These are phyloP conservation scores for Colletotrichum endophyticum DNA, from an alignment of 2,329 filamentous ascomycete genomes.

Conservation along the genomic window DNA sequence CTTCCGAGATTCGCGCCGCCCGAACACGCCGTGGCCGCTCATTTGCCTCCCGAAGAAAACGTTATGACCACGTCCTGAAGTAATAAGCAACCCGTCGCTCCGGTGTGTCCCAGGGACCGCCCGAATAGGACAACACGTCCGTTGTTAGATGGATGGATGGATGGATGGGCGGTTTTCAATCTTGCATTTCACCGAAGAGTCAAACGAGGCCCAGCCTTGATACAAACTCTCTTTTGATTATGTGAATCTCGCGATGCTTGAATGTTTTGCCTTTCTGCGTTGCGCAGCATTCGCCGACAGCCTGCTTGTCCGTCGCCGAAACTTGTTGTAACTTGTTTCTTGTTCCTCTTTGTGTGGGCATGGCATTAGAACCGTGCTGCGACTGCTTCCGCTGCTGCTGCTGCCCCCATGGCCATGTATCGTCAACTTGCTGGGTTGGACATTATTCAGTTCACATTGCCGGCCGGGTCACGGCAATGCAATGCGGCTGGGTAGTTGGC, in stretches of 20 bases:
- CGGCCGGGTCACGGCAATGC: background rate
- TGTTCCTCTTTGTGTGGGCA: background rate
- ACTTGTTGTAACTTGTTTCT: background rate
- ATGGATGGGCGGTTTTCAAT: background rate
- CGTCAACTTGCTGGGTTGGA: background rate
- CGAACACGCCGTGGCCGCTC: background rate
- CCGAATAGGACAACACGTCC: constrained; percentile 11
- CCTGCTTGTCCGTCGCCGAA: background rate
- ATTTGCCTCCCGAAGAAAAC: background rate
- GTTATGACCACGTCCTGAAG: background rate
- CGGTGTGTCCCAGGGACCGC: background rate
- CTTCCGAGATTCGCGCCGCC: background rate
- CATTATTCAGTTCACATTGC: background rate
- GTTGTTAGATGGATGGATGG: constrained; percentile 1
- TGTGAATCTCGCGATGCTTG: background rate
- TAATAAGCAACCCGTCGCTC: background rate
- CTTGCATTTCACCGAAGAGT: background rate
- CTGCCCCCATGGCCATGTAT: background rate
- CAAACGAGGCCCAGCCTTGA: constrained; percentile 5
- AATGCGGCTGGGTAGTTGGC: background rate
- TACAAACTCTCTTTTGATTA: constrained; percentile 15
- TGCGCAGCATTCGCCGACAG: background rate
- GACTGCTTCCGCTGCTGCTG: background rate
- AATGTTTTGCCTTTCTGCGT: background rate
- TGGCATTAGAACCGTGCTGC: background rate